These are phyloP conservation scores for Rhodotorula paludigena DNA, from an alignment of 768 basidiomycete species.

Conservation along the genomic window DNA sequence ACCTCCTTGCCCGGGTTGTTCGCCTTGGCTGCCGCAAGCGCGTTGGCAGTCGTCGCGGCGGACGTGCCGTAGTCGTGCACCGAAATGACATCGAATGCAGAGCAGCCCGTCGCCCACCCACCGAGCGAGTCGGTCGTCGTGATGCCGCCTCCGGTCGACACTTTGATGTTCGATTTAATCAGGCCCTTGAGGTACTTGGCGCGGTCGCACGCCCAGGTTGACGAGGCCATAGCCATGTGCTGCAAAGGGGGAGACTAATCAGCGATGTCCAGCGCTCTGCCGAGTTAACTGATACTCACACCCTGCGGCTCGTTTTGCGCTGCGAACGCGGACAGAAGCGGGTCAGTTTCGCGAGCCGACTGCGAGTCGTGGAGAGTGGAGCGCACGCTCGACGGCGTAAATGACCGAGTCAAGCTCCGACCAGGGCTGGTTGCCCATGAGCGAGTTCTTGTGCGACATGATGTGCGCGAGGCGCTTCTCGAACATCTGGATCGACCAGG, in stretches of 20 bases:
- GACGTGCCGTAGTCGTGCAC: conserved; percentile 45
- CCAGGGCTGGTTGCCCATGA: conserved; percentile 40
- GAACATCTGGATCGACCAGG: conserved; percentile 27
- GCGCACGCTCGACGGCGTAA: conserved; percentile 36
- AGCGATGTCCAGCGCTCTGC: neutral
- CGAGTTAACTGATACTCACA: neutral
- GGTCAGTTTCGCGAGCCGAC: no score
- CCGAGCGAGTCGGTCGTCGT: conserved; percentile 33
- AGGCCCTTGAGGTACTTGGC: conserved; percentile 34
- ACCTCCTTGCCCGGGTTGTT: conserved; percentile 32
- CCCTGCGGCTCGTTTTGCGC: conserved; percentile 44
- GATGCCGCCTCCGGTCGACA: conserved; percentile 44
- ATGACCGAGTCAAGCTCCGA: conserved; percentile 40
- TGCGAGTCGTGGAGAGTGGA: neutral
- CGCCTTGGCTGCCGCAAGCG: conserved; percentile 27
- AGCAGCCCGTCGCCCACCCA: conserved; percentile 41
- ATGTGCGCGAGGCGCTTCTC: conserved; percentile 42
- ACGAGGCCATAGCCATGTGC: conserved; percentile 38
- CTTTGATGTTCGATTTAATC: conserved; percentile 35
- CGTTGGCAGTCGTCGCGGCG: conserved; percentile 16
- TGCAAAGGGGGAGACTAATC: neutral
- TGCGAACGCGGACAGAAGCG: neutral
- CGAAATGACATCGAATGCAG: conserved; percentile 41
- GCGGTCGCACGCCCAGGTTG: conserved; percentile 43
- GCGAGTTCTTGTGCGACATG: conserved; percentile 38